Percentiles rank a stretch among this genome's conserved stretches.
Evolutionary conservation across 192 early-diverging fungal genomes (phyloP).

Genomic region (Chytriomyces hyalinus): DNA sequence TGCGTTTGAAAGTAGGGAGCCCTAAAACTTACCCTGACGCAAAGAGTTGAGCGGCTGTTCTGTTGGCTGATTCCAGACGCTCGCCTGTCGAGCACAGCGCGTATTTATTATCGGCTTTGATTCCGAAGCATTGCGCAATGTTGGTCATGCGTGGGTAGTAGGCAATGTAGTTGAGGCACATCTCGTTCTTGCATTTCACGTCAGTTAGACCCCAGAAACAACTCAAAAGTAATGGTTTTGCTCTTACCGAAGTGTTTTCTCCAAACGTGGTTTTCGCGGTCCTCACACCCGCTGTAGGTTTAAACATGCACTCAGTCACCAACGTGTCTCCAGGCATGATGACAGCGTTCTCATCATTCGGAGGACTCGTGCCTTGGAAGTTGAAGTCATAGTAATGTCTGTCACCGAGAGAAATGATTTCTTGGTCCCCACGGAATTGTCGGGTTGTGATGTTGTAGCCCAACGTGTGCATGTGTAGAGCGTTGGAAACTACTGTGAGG

Average conservation of each 20-base stretch:
- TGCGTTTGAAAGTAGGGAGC: no score
- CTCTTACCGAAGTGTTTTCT: constrained; percentile 1
- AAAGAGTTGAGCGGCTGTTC: no score
- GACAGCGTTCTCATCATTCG: not conserved
- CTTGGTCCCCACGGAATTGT: constrained; percentile 19
- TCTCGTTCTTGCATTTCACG: constrained; percentile 23
- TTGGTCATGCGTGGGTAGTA: constrained; percentile 34
- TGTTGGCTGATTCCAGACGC: not conserved
- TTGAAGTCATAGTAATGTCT: constrained; percentile 33
- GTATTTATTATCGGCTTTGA: not conserved
- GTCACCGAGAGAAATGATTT: constrained; percentile 6
- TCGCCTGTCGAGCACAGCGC: not conserved
- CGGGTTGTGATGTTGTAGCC: constrained; percentile 19
- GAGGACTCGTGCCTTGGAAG: constrained; percentile 8
- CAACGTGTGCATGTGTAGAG: constrained; percentile 22
- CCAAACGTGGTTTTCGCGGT: constrained; percentile 5
- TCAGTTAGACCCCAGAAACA: not conserved
- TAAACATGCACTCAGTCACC: constrained; percentile 6
- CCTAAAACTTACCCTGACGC: no score
- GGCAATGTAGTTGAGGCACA: constrained; percentile 39
- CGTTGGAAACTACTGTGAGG: constrained; percentile 3
- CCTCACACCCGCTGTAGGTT: constrained; percentile 13
- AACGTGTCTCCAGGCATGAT: constrained; percentile 23
- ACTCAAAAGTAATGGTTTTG: not conserved
- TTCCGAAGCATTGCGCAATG: constrained; percentile 2